Conservation (phyloP, 805 yeast species). For the Spathaspora boniae region DNA sequence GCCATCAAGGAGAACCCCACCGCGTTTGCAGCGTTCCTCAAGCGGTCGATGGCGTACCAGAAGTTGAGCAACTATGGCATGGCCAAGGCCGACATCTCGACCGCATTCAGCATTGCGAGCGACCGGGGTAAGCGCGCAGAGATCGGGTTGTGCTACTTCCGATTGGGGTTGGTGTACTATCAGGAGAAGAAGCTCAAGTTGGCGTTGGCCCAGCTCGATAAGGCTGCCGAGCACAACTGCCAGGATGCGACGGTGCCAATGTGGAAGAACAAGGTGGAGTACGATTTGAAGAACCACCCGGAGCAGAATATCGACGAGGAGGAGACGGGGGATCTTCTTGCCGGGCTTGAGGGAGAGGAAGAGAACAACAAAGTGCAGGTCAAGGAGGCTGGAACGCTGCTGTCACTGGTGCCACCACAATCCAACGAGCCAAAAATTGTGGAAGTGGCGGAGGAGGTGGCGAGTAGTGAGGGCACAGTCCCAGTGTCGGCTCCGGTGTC, state of each 20-base stretch:
- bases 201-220: conserved; percentile 40
- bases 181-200: conserved; percentile 36
- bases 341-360: neutral
- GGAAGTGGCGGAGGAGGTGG: neutral
- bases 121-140: conserved; percentile 43
- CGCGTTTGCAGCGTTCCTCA: conserved; percentile 45
- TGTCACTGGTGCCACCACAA: conserved; percentile 1
- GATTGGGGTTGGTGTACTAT: conserved; percentile 45
- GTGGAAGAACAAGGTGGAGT: conserved; percentile 42
- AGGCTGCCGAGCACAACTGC: conserved; percentile 41
- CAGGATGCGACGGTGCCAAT: conserved; percentile 45
- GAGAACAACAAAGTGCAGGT: neutral
- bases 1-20: conserved; percentile 42
- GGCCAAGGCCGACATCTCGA: conserved; percentile 44
- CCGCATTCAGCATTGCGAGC: conserved; percentile 45
- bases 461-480: too few species aligned
- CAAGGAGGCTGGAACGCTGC: neutral
- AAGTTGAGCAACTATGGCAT: conserved; percentile 44
- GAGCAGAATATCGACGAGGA: conserved; percentile 12
- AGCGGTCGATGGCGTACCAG: conserved; percentile 49
- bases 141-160: conserved; percentile 46
- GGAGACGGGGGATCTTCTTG: conserved; percentile 7
- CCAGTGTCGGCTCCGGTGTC: too few species aligned
- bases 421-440: neutral
- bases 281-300: conserved; percentile 26